Base-by-base conservation (phyloP, 2,329 filamentous ascomycete species). In the Alternaria solani region DNA sequence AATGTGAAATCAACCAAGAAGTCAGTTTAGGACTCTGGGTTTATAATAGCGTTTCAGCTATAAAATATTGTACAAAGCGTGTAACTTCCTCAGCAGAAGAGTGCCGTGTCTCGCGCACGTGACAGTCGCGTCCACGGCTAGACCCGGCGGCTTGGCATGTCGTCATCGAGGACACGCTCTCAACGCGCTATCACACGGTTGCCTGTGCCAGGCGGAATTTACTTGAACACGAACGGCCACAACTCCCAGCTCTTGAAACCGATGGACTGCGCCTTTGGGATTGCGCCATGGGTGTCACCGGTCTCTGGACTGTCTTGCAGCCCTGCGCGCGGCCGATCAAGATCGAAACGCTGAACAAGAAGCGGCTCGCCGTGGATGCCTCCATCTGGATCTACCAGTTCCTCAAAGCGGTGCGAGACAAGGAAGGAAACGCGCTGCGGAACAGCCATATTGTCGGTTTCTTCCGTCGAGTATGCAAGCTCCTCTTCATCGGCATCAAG, bases 381-480 rank as follows among this genome's bases (percentile, higher is more conserved):
- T 97, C 94, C 12, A 99, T 99, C 77, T 99, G 95, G 95, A 98
- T 99, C 71, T 99, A 99, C 84, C 95, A 99, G 76, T 99, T 99
- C 75, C 88, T 99, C 71, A 99, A 99, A 82, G 95, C 96, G 9
- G 95, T 99, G 11, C 94, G 95, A 71, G 95, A 99, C 81, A 97
- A 98, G 75, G 95, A 99, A 80, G 95, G 95, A 55, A 97, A 99
- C 75, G 95, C 95, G 1, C 85, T 99, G 53, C 92, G 94, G 65
- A 99, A 97, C 81, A 94, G 92, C 30, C 95, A 99, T 75, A 88
- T 99, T 36, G 92, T 99, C 43, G 95, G 96, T 39, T 99, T 99
- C 87, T 99, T 99, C 81, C 92, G 95, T 52, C 89, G 95, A 62
- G 97, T 99, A 77, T 99, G 95, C 86, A 99, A 99, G 78, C 86